Conservation (phyloP, 352 stramenopile genomes). For the Phytopythium oedochilum region DNA sequence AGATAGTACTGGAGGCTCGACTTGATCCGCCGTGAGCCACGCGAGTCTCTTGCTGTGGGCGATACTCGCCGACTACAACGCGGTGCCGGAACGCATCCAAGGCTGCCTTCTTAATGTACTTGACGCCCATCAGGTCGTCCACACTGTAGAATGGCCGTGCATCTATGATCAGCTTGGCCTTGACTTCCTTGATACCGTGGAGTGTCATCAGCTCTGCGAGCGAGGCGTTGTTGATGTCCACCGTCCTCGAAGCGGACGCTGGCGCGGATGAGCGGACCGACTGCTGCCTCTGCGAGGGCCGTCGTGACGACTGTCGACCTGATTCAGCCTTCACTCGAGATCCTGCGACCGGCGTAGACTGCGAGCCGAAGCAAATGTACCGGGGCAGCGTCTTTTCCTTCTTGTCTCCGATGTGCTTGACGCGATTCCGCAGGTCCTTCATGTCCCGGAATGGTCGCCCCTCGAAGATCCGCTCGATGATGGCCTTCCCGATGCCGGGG, state of each 20-base stretch:
- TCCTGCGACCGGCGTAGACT: neutral
- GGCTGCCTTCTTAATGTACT: slow-evolving; percentile 18
- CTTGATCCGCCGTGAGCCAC: neutral
- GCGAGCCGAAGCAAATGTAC: neutral
- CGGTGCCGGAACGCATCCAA: slow-evolving; percentile 23
- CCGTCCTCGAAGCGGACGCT: neutral
- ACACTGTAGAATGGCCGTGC: slow-evolving; percentile 40
- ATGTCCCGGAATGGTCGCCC: slow-evolving; percentile 36
- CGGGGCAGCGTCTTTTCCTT: neutral
- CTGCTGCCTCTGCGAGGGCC: neutral
- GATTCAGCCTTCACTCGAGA: too few relatives aligned
- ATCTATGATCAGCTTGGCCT: slow-evolving; percentile 39
- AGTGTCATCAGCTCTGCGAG: slow-evolving; percentile 30
- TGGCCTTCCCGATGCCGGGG: slow-evolving; percentile 35
- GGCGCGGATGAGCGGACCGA: neutral
- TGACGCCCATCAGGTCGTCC: slow-evolving; percentile 46
- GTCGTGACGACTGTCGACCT: too few relatives aligned
- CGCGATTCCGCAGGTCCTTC: slow-evolving; percentile 22
- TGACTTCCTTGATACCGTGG: slow-evolving; percentile 27
- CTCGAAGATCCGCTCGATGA: slow-evolving; percentile 32
- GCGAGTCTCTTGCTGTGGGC: neutral
- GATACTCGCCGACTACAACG: neutral
- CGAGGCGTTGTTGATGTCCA: slow-evolving; percentile 50
- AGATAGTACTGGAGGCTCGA: neutral
- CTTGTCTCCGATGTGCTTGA: slow-evolving; percentile 36